Evolutionary conservation across 441 rosid genomes (phyloP), one percentile per base, ranked within the genome.

Genomic region (Adansonia madagascariensis): DNA sequence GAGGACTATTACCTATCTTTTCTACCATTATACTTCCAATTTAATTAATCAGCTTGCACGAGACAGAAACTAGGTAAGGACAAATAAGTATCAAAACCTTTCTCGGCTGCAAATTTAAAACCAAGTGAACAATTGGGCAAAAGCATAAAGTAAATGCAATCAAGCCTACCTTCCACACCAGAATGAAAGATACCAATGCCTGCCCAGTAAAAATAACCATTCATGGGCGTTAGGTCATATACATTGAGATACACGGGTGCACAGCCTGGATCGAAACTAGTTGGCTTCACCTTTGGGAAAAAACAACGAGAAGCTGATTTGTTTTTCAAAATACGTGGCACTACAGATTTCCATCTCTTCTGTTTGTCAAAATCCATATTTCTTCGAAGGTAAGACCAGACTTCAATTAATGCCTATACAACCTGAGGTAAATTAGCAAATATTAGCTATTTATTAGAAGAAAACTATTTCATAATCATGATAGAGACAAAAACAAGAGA

Each of bases 121-220:
- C 6, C 14, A 20, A 20, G 14, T 59, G 22, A 59, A 50, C 4
- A 66, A 64, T 15, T 3, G 3, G 22, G 47, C 6, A 71, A 71
- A 80, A 55, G 43, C 66, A 59, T 44, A 22, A 4, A 43, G 64
- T 14, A 14, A n/a, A 52, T 4, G 59, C 11, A 18, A 20, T 44
- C 50, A 65, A 59, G 47, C 5, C 74, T 82, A 91, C 93, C 95
- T 88, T 91, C 93, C 24, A 91, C 90, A 66, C 93, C 95, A 62
- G 95, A 91, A 83, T 91, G 95, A 78, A 83, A 91, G 75, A 91
- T 88, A 44, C 93, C 95, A 41, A 91, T 85, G 81, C 95, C 95
- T 44, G 90, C 91, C 95, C 95, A 91, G 77, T 89, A 89, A 74
- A 89, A 83, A 82, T 91, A 91, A 74, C 95, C 93, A 75, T 91